Evolutionary conservation across 306 rosid genomes (phyloP).

Genomic region (Quercus gilva): DNA sequence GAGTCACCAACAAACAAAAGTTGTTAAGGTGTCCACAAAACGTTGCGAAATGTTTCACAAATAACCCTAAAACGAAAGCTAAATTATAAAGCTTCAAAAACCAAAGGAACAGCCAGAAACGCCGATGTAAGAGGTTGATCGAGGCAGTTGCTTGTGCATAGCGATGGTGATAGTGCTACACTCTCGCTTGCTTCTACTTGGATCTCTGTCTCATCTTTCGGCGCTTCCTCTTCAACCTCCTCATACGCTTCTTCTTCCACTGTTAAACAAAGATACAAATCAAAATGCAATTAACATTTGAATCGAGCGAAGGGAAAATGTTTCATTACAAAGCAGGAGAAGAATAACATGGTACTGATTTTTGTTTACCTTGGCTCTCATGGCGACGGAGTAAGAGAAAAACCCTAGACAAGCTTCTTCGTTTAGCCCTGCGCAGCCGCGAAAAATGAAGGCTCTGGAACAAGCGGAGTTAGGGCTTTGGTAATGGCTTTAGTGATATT

Average conservation of each 20-base stretch:
- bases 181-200: conserved; percentile 24
- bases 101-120: conserved; percentile 10
- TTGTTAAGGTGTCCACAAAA: background rate
- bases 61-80: background rate
- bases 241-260: conserved; percentile 62
- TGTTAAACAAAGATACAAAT: background rate
- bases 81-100: background rate
- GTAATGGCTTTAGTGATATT: background rate
- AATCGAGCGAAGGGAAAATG: no score
- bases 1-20: background rate
- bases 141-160: background rate
- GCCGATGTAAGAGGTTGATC: background rate
- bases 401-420: background rate
- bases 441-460: background rate
- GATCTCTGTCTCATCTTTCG: conserved; percentile 65
- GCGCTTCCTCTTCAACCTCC: conserved; percentile 53
- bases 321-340: background rate
- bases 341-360: background rate
- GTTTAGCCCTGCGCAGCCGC: background rate
- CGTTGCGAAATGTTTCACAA: background rate
- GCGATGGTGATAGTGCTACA: background rate
- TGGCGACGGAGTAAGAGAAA: background rate
- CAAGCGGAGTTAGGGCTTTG: background rate
- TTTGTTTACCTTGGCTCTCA: conserved; percentile 8
- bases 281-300: background rate